Base-by-base conservation (phyloP, 192 early-diverging fungal species). In the Kickxella alabastrina region DNA sequence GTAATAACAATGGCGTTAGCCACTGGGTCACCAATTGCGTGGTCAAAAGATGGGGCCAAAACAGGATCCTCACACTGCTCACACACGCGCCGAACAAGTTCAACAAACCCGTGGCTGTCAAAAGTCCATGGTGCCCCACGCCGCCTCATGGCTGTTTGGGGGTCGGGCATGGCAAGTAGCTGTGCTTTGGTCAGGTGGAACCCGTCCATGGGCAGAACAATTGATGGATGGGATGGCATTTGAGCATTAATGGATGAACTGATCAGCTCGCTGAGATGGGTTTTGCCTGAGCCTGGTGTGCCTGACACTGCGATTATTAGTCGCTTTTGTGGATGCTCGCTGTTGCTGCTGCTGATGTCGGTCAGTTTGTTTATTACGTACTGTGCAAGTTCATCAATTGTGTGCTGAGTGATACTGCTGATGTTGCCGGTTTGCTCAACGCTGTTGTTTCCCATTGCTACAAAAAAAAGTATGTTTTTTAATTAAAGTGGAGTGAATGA, bases 71-170 rank as follows among this genome's bases (percentile, higher is more conserved):
- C 31, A 2, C 27, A 2, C 19, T 21, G 2, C 4, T 43, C 15
- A 35, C 54, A 43, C 10, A 80, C 27, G 8, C 18, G 21, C 10
- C 24, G 29, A 0, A 80, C 42, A 3, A 75, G 34, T 0, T 9
- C 29, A 1, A 71, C 54, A 23, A 79, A 74, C 18, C 43, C 67
- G 7, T 10, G 1, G 14, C 59, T 55, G 49, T 81, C 76, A 41
- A 82, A 85, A 1, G 83, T 81, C 70, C 77, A 80, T 1, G 77
- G 77, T 9, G 80, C 79, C 7, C 83, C 83, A 1, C 83, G 62
- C 0, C 75, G 60, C 3, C 32, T 41, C 40, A 79, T 63, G 17
- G 73, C 77, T 8, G 15, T 23, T 0, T 41, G 59, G 3, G 80
- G 77, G 39, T 80, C 65, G 43, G 59, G 25, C 42, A 50, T 44